Conservation (phyloP, 768 basidiomycete genomes). For the Tephrocybe sp. region DNA sequence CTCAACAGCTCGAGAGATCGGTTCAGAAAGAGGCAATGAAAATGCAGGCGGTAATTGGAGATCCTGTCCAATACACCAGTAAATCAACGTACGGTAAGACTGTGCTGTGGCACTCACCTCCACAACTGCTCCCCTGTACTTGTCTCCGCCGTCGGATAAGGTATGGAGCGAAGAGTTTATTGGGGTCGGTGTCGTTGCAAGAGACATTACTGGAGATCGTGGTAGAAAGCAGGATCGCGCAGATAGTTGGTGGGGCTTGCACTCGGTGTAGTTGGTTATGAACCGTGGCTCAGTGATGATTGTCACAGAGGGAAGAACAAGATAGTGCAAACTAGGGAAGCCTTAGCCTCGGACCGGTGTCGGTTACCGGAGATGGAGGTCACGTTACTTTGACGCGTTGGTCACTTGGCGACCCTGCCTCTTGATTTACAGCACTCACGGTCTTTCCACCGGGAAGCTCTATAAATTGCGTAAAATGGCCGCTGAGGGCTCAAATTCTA, state of each 20-base stretch:
- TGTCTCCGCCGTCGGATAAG: conserved; percentile 32
- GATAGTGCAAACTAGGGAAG: not conserved
- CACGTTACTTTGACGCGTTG: conserved; percentile 15
- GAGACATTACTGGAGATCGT: conserved; percentile 7
- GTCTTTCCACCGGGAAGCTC: no score
- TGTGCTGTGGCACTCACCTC: conserved; percentile 54
- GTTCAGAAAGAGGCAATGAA: conserved; percentile 68
- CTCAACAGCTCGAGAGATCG: conserved; percentile 76
- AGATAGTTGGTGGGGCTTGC: not conserved
- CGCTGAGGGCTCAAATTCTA: not conserved
- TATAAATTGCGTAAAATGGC: no score
- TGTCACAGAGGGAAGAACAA: not conserved
- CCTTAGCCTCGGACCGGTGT: not conserved
- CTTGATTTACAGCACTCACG: no score
- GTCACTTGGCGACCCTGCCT: no score
- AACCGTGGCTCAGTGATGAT: not conserved
- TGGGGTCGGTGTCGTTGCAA: conserved; percentile 11
- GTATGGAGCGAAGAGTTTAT: conserved; percentile 8
- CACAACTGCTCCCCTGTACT: conserved; percentile 88
- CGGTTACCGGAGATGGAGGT: not conserved
- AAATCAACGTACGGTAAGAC: not conserved
- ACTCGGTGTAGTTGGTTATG: conserved; percentile 5
- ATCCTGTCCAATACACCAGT: conserved; percentile 43
- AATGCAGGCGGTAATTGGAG: conserved; percentile 88
- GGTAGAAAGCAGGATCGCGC: not conserved